Evolutionary conservation across 2,329 filamentous ascomycete species (phyloP).

Genomic region (Colletotrichum tabaci): DNA sequence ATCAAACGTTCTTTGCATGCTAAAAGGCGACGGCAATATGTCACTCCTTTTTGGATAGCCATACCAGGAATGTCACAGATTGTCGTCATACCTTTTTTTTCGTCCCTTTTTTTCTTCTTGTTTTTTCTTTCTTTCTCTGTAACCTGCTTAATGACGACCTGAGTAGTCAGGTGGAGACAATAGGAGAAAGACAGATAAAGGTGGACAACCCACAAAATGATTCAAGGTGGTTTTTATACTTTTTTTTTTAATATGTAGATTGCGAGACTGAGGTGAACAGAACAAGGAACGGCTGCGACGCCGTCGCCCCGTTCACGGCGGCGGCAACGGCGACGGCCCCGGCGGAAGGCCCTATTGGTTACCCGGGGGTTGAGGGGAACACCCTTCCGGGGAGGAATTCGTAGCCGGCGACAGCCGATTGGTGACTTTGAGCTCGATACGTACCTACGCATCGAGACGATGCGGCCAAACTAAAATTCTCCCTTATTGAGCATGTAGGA

Average conservation of each 20-base stretch:
- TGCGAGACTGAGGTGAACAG: conserved; percentile 23
- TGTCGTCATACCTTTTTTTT: background rate
- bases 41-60: background rate
- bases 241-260: background rate
- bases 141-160: no score
- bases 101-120: no score
- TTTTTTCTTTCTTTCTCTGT: no score
- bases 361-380: conserved; percentile 14
- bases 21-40: background rate
- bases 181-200: no score
- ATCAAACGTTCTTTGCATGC: conserved; percentile 33
- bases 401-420: conserved; percentile 31
- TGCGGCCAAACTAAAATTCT: no score
- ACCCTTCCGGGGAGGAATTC: conserved; percentile 26
- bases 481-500: no score
- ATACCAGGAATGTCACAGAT: no score
- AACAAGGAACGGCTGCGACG: background rate
- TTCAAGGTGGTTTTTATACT: no score
- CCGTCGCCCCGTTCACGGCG: conserved; percentile 2
- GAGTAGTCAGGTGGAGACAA: no score
- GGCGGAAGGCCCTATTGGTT: conserved; percentile 30
- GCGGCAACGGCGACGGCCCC: no score
- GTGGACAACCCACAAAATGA: no score
- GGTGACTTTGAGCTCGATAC: conserved; percentile 16
- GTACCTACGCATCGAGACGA: no score